phyloP scores from a whole-genome alignment of 306 rosid species.

The Casuarina cunninghamiana region DNA sequence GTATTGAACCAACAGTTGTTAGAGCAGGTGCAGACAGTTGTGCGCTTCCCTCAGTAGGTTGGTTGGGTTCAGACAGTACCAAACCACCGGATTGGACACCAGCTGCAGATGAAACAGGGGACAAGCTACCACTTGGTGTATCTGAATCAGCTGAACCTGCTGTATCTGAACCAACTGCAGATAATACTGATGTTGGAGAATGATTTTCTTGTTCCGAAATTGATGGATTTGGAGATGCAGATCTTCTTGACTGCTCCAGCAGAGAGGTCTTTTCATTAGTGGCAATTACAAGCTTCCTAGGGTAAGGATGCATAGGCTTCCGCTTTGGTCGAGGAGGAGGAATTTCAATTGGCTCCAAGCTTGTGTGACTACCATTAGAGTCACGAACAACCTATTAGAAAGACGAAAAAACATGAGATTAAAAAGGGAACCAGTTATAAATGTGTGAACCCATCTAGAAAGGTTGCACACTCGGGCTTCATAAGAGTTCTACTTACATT shows the following conservation, averaged over 20 bases:
- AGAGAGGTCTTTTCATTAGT: conserved; percentile 29
- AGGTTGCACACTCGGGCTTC: conserved; percentile 29
- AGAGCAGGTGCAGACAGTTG: conserved; percentile 35
- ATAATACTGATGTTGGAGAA: conserved; percentile 70
- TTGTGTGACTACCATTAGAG: conserved; percentile 34
- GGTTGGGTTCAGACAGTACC: conserved; percentile 38
- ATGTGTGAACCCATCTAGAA: conserved; percentile 21
- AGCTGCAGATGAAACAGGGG: conserved; percentile 58
- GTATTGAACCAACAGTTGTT: conserved; percentile 24
- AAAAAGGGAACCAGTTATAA: conserved; percentile 22
- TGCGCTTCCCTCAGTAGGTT: conserved; percentile 35
- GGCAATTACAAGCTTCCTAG: conserved; percentile 59
- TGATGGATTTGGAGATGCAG: conserved; percentile 45
- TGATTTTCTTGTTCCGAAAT: conserved; percentile 59
- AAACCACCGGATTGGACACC: conserved; percentile 27
- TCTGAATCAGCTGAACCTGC: conserved; percentile 52
- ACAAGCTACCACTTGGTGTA: conserved; percentile 43
- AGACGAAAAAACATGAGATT: conserved; percentile 16
- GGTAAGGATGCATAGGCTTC: conserved; percentile 88
- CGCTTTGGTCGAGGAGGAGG: conserved; percentile 91
- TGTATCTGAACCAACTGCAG: conserved; percentile 47
- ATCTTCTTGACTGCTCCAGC: conserved; percentile 42
- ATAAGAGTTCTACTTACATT: conserved; percentile 23
- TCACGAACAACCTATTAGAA: conserved; percentile 52
- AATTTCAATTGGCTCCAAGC: conserved; percentile 59